These are phyloP conservation scores for Zygosaccharomyces sapae DNA, from an alignment of 1,139 yeast species.

Conservation along the genomic window DNA sequence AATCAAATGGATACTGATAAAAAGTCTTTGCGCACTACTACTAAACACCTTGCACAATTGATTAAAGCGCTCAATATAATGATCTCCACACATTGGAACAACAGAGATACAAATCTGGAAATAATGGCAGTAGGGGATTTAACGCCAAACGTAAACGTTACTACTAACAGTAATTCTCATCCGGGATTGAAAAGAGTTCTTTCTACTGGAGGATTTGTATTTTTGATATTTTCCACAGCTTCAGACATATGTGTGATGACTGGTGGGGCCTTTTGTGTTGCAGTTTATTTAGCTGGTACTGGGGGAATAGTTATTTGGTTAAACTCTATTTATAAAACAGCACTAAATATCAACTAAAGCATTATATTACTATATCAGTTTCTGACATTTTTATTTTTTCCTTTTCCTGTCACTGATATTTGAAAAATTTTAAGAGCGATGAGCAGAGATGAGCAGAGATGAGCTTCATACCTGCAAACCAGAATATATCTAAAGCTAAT, in stretches of 20 bases:
- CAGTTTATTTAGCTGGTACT: conserved; percentile 13
- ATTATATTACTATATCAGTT: conserved; percentile 1
- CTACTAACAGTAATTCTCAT: conserved; percentile 1
- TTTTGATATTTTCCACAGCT: conserved; percentile 14
- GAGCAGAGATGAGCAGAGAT: conserved; percentile 6
- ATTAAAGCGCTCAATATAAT: conserved; percentile 2
- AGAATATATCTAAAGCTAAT: neutral
- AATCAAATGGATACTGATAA: conserved; percentile 3
- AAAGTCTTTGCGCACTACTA: neutral
- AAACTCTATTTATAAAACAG: conserved; percentile 8
- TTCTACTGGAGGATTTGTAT: conserved; percentile 13
- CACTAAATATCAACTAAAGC: conserved; percentile 5
- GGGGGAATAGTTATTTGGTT: conserved; percentile 14
- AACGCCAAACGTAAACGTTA: neutral
- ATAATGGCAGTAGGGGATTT: neutral
- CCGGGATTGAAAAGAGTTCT: conserved; percentile 11
- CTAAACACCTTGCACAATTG: conserved; percentile 8
- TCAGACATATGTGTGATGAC: conserved; percentile 14
- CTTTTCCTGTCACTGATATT: conserved; percentile 5
- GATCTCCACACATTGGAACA: neutral
- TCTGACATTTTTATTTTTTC: neutral
- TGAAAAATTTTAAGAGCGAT: conserved; percentile 15
- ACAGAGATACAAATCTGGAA: neutral
- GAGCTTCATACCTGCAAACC: neutral
- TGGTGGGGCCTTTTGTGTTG: conserved; percentile 11